Base-by-base conservation (phyloP, 805 yeast species). In the Yamadazyma sp. region DNA sequence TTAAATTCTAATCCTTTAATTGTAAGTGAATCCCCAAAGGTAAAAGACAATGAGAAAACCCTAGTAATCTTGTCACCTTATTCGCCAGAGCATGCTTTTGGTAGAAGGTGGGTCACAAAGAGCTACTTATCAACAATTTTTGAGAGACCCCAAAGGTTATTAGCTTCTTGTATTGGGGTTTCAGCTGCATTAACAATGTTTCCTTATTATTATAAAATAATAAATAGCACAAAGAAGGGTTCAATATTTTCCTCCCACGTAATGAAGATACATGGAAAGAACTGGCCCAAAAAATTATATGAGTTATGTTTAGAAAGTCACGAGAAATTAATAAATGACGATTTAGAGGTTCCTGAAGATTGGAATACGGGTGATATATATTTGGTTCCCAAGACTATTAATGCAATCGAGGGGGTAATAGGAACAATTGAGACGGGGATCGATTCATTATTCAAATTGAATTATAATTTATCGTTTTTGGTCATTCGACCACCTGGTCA, bases 361-460 rank as follows among this genome's bases (percentile, higher is more conserved):
- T 86, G 95, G 95, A 83, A 84, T 40, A 72, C 83, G 2, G 93
- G 93, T 10, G 95, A 86, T 51, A 83, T 86, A 21, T 86, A 86
- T 52, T 53, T 86, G 34, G 75, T 80, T 3, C 76, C 80, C 54
- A 73, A 69, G 14, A 81, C 95, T 0, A 55, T 82, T 4, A 72
- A 71, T 18, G 94, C 95, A 0, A 57, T 86, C 6, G 81, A 80
- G 44, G 94, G 94, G 3, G 86, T 80, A 1, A 64, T 86, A 15
- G 91, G 88, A 1, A 80, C 93, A 0, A 64, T 86, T 3, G 93
- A 86, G 53, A 64, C 74, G 1, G 88, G 83, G 1, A 67, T 84
- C 1, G 93, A 86, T 50, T 47, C 62, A 3, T 44, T 67, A 20
- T 44, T 33, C 31, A 28, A 37, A 16, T 13, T 29, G 23, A 43